Conservation (phyloP, 768 basidiomycete genomes). For the Trametes sanguinea region DNA sequence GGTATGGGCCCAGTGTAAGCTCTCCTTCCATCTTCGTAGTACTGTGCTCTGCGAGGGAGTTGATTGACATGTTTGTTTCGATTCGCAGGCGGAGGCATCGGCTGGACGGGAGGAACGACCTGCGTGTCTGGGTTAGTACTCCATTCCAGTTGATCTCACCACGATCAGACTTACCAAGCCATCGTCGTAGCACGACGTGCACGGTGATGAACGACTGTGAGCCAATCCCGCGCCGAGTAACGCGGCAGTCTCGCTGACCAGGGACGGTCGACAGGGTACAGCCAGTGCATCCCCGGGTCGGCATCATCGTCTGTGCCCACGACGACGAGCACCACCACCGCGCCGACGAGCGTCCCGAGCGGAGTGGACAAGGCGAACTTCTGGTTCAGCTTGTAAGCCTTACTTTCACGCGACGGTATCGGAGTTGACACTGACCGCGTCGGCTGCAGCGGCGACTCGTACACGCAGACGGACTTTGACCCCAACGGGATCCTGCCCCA, state of each 20-base stretch:
- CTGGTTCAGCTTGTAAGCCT: conserved; percentile 60
- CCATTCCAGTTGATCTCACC: too few species aligned
- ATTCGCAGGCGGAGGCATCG: conserved; percentile 17
- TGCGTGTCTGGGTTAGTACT: conserved; percentile 14
- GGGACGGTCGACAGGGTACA: conserved; percentile 6
- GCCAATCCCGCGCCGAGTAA: not conserved
- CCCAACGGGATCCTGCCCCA: conserved; percentile 43
- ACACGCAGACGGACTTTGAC: conserved; percentile 58
- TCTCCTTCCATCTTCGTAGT: not conserved
- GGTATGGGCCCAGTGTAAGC: conserved; percentile 25
- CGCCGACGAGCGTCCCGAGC: conserved; percentile 9
- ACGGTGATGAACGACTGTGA: conserved; percentile 14
- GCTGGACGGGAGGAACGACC: conserved; percentile 18
- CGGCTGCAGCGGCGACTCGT: conserved; percentile 53
- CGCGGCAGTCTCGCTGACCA: not conserved
- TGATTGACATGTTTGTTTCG: not conserved
- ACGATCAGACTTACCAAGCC: not conserved
- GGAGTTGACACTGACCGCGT: not conserved
- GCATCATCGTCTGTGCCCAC: conserved; percentile 2
- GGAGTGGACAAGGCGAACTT: conserved; percentile 35
- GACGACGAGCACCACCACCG: not conserved
- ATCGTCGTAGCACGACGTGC: conserved; percentile 5
- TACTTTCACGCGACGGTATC: not conserved
- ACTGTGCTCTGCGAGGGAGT: not conserved
- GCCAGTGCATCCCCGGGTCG: conserved; percentile 20